Percentiles rank a stretch among this genome's conserved stretches.
Conservation (phyloP, 2,329 filamentous ascomycete species). For the Xylariales sp. region DNA sequence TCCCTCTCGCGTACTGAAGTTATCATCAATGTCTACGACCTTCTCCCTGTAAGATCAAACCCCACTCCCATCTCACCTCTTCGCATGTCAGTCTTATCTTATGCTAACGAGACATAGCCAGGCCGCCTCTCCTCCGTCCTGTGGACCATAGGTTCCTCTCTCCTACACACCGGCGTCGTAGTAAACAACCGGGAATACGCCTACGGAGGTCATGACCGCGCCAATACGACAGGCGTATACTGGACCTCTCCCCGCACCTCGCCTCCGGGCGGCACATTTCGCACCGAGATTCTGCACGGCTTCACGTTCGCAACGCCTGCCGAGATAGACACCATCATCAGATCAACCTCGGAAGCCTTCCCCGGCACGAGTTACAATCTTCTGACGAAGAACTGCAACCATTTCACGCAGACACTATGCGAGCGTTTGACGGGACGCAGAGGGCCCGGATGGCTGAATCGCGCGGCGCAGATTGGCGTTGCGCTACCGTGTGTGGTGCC, state of each 20-base stretch:
- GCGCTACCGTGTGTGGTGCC: slow-evolving; percentile 79
- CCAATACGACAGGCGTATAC: slow-evolving; percentile 72
- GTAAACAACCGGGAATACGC: slow-evolving; percentile 79
- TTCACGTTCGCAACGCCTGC: slow-evolving; percentile 65
- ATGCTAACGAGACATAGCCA: no score
- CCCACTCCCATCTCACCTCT: slow-evolving; percentile 7
- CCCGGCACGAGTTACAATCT: slow-evolving; percentile 75
- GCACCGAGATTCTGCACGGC: slow-evolving; percentile 70
- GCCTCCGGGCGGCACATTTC: slow-evolving; percentile 74
- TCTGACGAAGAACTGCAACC: slow-evolving; percentile 81
- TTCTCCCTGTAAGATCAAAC: slow-evolving; percentile 55
- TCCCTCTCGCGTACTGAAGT: slow-evolving; percentile 70
- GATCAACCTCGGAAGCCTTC: slow-evolving; percentile 65
- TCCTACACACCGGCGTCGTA: slow-evolving; percentile 79
- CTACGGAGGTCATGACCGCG: slow-evolving; percentile 74
- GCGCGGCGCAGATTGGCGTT: slow-evolving; percentile 77
- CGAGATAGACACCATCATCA: slow-evolving; percentile 69
- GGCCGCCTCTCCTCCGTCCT: slow-evolving; percentile 70
- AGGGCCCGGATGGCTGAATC: slow-evolving; percentile 73
- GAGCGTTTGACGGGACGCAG: slow-evolving; percentile 65
- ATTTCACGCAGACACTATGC: slow-evolving; percentile 77
- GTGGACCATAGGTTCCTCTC: slow-evolving; percentile 71
- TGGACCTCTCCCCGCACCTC: slow-evolving; percentile 69
- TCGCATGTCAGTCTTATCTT: neutral
- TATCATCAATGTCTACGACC: slow-evolving; percentile 72